These are phyloP conservation scores for Exserohilum rostratum DNA, from an alignment of 2,329 filamentous ascomycete species.

Conservation along the genomic window DNA sequence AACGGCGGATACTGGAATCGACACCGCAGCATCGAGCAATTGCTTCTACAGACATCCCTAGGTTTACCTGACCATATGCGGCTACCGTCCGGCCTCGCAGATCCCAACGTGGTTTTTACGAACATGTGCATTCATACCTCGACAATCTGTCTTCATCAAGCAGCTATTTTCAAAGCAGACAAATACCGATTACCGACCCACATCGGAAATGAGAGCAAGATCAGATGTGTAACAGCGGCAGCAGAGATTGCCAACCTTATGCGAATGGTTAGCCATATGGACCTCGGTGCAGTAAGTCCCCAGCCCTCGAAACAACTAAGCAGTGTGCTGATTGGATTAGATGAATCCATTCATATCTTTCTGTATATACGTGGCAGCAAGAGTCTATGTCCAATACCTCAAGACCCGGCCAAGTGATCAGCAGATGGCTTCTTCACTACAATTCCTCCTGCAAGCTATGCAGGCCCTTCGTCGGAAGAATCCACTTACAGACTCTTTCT, in stretches of 20 bases:
- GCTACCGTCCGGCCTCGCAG: slow-evolving; percentile 74
- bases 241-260: slow-evolving; percentile 94
- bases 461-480: slow-evolving; percentile 86
- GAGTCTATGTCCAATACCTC: slow-evolving; percentile 96
- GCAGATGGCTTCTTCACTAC: slow-evolving; percentile 78
- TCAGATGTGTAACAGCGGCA: slow-evolving; percentile 89
- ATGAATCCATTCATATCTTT: slow-evolving; percentile 97
- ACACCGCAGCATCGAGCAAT: slow-evolving; percentile 86
- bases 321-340: slow-evolving; percentile 54
- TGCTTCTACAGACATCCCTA: slow-evolving; percentile 84
- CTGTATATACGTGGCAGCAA: slow-evolving; percentile 91
- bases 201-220: slow-evolving; percentile 86
- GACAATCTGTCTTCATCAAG: slow-evolving; percentile 96
- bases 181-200: slow-evolving; percentile 79
- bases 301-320: not conserved
- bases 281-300: slow-evolving; percentile 76
- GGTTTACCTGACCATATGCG: slow-evolving; percentile 81
- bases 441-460: slow-evolving; percentile 90
- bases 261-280: slow-evolving; percentile 90
- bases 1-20: slow-evolving; percentile 96
- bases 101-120: slow-evolving; percentile 86
- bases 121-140: slow-evolving; percentile 98
- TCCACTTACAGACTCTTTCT: slow-evolving; percentile 89
- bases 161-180: slow-evolving; percentile 96
- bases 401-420: slow-evolving; percentile 88